Evolutionary conservation across 352 stramenopile species (phyloP).

Genomic region (Phytophthora macrochlamydospora): DNA sequence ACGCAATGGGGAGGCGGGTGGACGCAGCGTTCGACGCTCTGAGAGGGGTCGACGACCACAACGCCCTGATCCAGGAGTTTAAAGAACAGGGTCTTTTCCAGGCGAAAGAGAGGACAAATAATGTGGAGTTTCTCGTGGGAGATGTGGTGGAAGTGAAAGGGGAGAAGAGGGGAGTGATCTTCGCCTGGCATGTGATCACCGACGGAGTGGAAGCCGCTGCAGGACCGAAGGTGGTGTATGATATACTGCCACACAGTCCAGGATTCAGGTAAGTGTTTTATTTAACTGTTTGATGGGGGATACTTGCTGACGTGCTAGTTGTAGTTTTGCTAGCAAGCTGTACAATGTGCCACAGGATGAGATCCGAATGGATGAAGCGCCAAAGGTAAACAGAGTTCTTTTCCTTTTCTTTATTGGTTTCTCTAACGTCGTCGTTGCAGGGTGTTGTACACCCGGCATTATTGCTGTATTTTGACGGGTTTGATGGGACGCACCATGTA

Average conservation of each 20-base stretch:
- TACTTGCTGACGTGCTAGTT: background rate
- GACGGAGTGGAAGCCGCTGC: constrained; percentile 37
- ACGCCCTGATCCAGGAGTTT: constrained; percentile 61
- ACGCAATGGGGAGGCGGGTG: constrained; percentile 45
- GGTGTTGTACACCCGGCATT: constrained; percentile 64
- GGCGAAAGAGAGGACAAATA: constrained; percentile 31
- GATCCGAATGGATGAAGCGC: constrained; percentile 40
- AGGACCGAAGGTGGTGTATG: constrained; percentile 63
- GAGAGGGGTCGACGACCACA: constrained; percentile 71
- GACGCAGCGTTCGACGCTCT: constrained; percentile 69
- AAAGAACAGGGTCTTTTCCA: constrained; percentile 49
- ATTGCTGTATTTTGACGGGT: constrained; percentile 83
- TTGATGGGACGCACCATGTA: constrained; percentile 60
- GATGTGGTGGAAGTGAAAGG: constrained; percentile 72
- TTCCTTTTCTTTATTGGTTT: background rate
- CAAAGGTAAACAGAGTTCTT: constrained; percentile 36
- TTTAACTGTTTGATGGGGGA: too few species aligned
- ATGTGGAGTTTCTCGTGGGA: constrained; percentile 56
- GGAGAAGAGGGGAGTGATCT: constrained; percentile 63
- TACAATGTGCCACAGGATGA: constrained; percentile 67
- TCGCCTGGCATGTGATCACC: constrained; percentile 51
- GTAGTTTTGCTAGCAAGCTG: constrained; percentile 57
- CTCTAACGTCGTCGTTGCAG: constrained; percentile 25
- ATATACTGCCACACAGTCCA: constrained; percentile 66
- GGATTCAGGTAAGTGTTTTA: constrained; percentile 30